These are phyloP conservation scores for Malassezia globosa DNA, from an alignment of 1,284 basidiomycete genomes.

Conservation along the genomic window DNA sequence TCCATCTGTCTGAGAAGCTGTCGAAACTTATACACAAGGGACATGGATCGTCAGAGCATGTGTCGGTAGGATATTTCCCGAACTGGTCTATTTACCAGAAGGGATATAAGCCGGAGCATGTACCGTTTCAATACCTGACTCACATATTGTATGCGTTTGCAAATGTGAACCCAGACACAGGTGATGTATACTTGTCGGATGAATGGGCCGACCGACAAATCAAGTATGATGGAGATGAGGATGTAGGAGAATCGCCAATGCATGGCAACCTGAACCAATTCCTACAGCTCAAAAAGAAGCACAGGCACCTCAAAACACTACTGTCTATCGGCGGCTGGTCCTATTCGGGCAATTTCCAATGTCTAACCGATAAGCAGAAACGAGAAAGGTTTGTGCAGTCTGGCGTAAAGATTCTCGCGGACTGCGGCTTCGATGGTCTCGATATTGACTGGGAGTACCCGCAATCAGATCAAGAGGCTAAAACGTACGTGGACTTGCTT, in stretches of 20 bases:
- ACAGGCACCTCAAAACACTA: conserved; percentile 52
- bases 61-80: conserved; percentile 24
- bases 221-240: conserved; percentile 56
- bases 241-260: conserved; percentile 57
- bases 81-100: conserved; percentile 85
- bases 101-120: conserved; percentile 59
- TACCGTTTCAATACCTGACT: conserved; percentile 61
- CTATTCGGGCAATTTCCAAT: conserved; percentile 44
- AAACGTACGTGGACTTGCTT: conserved; percentile 62
- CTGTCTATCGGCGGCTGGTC: conserved; percentile 49
- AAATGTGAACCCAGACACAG: conserved; percentile 62
- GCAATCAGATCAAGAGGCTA: conserved; percentile 58
- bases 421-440: conserved; percentile 74
- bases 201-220: conserved; percentile 63
- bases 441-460: conserved; percentile 75
- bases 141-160: conserved; percentile 81
- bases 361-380: conserved; percentile 30
- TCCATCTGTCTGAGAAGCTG: not conserved
- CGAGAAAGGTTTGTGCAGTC: conserved; percentile 62
- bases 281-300: conserved; percentile 64
- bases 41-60: not conserved
- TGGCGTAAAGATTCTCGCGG: conserved; percentile 64
- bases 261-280: conserved; percentile 81
- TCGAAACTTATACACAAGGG: too few species aligned
- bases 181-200: conserved; percentile 57